Base-by-base conservation (phyloP, 2,329 filamentous ascomycete genomes). In the Spiromastix sp. region DNA sequence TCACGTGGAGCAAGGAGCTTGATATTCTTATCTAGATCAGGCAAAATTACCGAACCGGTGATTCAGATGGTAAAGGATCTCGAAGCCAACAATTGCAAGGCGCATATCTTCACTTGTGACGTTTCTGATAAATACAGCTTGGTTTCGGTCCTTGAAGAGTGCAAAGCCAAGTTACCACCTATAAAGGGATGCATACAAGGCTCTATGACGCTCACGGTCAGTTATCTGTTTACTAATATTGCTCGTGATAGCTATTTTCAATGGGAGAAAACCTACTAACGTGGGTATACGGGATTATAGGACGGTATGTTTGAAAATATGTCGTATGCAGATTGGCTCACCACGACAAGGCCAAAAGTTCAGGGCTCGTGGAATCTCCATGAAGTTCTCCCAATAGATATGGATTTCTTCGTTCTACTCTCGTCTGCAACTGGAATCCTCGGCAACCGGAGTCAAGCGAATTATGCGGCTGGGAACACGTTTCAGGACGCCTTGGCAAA, bases 381-480 rank as follows among this genome's bases (percentile, higher is more conserved):
- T 37, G 30, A 43, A n/a, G 17, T 41, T 9, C 38, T 59, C 16
- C 50, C 46, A 4, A 18, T 29, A 2, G 39, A 57, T 28, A 46
- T 67, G 11, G 58, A 62, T 32, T 66, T 66, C 46, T 66, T 66
- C 39, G 42, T 63, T 31, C 53, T 61, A 42, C 47, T 65, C 2
- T 63, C 60, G 0, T 66, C 63, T 1, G 44, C 57, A 1, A 56
- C 60, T 20, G 59, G 59, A 2, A 48, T 71, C 11, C 48, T 66
- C 4, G 68, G 68, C 3, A 66, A 66, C 33, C 44, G 57, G 4
- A 60, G 62, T 3, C 55, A 72, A 36, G 55, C 66, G 8, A 67
- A 65, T 39, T 66, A 66, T 40, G 50, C 55, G 2, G 59, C 60
- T 5, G 61, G 48, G n/a, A 55, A 55, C 28, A 52, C 56, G 1